Conservation (phyloP, 768 basidiomycete species). For the Pisolithus tinctorius region DNA sequence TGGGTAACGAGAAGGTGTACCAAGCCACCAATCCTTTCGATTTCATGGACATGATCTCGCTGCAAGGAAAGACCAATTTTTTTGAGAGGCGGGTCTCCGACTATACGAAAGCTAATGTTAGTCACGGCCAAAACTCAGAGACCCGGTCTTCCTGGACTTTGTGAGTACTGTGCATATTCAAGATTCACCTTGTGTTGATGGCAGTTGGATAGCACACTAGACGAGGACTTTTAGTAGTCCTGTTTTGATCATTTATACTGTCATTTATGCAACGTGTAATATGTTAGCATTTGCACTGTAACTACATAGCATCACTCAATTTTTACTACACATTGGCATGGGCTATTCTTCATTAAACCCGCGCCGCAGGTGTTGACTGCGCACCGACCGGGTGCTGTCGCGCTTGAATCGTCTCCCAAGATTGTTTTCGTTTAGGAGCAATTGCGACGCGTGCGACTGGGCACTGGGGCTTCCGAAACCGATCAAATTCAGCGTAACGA, state of each 20-base stretch:
- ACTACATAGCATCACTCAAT: not conserved
- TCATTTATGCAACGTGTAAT: not conserved
- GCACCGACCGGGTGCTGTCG: too few relatives aligned
- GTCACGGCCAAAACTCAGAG: constrained; percentile 23
- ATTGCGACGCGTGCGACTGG: too few relatives aligned
- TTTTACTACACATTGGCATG: too few relatives aligned
- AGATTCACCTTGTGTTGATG: not conserved
- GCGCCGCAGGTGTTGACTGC: too few relatives aligned
- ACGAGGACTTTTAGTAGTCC: constrained; percentile 36
- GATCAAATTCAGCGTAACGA: too few relatives aligned
- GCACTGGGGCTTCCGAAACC: too few relatives aligned
- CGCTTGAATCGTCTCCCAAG: too few relatives aligned
- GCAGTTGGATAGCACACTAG: constrained; percentile 24
- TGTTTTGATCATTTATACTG: constrained; percentile 2
- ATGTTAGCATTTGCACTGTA: not conserved
- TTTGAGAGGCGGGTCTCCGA: constrained; percentile 94
- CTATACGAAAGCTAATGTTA: constrained; percentile 65
- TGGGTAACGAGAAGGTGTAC: constrained; percentile 81
- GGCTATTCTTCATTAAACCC: too few relatives aligned
- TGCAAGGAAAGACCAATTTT: constrained; percentile 96
- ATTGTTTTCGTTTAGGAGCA: too few relatives aligned
- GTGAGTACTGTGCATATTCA: constrained; percentile 23
- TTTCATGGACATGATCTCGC: constrained; percentile 93
- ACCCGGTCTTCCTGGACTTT: constrained; percentile 22
- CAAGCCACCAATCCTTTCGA: constrained; percentile 77